Evolutionary conservation across 768 basidiomycete genomes (phyloP).

Genomic region (Leccinum rimulosum): DNA sequence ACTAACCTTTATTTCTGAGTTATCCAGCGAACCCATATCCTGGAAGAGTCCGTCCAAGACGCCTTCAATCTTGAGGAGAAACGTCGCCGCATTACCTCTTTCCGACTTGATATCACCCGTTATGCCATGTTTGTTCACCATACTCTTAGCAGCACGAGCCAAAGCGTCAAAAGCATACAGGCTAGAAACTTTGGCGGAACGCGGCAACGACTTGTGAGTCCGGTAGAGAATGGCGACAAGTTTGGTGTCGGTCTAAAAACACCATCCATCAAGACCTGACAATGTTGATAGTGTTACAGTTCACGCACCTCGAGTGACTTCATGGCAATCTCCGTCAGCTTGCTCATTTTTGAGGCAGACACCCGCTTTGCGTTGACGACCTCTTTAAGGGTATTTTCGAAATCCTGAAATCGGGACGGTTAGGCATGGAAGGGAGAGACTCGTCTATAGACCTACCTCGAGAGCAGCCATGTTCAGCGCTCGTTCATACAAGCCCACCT

Average conservation of each 20-base stretch:
- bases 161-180: constrained; percentile 94
- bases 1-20: constrained; percentile 86
- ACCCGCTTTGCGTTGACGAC: constrained; percentile 80
- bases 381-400: constrained; percentile 77
- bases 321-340: constrained; percentile 72
- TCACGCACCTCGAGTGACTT: constrained; percentile 74
- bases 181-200: constrained; percentile 74
- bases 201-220: constrained; percentile 76
- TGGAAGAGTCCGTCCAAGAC: constrained; percentile 86
- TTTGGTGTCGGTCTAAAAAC: constrained; percentile 72
- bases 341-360: constrained; percentile 82
- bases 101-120: constrained; percentile 52
- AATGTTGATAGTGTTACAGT: not conserved
- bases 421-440: not conserved
- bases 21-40: constrained; percentile 71
- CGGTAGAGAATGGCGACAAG: constrained; percentile 87
- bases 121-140: constrained; percentile 62
- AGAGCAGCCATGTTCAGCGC: constrained; percentile 38
- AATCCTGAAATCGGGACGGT: constrained; percentile 51
- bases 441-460: constrained; percentile 32
- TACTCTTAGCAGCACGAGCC: constrained; percentile 73
- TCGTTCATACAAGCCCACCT: constrained; percentile 20
- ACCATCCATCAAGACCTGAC: not conserved
- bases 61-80: constrained; percentile 87
- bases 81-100: constrained; percentile 74